Base-by-base conservation (phyloP, 371 early-diverging fungal species). In the Mucor saturninus region DNA sequence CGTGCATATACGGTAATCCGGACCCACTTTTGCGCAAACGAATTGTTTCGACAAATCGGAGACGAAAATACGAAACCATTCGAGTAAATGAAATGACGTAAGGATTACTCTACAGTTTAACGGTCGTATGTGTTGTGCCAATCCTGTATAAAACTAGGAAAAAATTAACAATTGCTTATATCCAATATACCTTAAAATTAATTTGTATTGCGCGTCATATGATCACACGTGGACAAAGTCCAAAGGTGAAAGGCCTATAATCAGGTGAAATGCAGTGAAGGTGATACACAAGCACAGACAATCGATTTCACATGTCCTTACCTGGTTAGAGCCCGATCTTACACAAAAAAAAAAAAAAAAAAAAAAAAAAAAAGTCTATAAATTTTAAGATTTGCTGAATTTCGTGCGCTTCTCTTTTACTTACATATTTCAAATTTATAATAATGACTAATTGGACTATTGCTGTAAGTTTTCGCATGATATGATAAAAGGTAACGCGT, bases 401-500 rank as follows among this genome's bases (percentile, higher is more conserved):
- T n/a, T 42, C 6, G 4, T 42, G 4, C 56, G 9, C 56, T 28
- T 11, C 31, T 26, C 11, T 42, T 56, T 40, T 49, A 49, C 21
- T 43, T 7, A 26, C 39, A 39, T 3, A 32, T 7, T 7, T 40
- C 42, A 55, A 48, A 14, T 26, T 48, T 39, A 31, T 10, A 21
- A 62, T 49, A 51, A 52, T 51, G 51, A 53, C 49, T 26, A 57
- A 51, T 6, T 64, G 65, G 65, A 53, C 29, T n/a, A 64, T 64
- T 29, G 32, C 55, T 45, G 65, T 64, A 64, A 64, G 46, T 54
- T 21, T 21, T 21, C 21, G 21, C 21, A 21, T 21, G 21, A 53
- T 43, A 39, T 15, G 0, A 29, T 9, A 21, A 29, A 14, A 32
- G 32, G 32, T 4, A 6, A 28, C 31, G 43, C 15, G 40, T 10